Percentiles rank a stretch among this genome's conserved stretches.
phyloP scores from a whole-genome alignment of 306 rosid genomes.

The Gynostemma pentaphyllum region DNA sequence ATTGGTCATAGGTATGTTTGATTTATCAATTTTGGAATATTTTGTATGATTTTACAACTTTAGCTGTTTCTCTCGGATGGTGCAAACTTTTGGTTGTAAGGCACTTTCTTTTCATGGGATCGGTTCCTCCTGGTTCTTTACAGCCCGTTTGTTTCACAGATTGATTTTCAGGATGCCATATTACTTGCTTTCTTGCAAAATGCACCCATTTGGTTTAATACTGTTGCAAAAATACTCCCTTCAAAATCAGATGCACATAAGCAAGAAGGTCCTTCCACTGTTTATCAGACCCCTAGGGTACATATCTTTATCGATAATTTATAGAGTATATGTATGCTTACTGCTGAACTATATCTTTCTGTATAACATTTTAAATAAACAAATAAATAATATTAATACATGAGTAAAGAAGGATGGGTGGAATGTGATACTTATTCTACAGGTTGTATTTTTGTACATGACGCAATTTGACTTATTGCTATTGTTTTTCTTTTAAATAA shows the following conservation, averaged over 20 bases:
- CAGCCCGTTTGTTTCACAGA: no score
- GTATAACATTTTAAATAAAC: background rate
- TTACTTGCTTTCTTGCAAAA: background rate
- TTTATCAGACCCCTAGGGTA: background rate
- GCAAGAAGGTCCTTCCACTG: background rate
- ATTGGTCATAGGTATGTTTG: background rate
- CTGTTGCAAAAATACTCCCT: background rate
- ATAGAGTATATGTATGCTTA: background rate
- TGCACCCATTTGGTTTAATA: background rate
- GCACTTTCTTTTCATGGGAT: background rate
- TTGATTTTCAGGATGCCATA: background rate
- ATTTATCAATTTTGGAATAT: background rate
- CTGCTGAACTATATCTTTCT: background rate
- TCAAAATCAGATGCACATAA: background rate
- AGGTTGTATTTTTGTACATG: background rate
- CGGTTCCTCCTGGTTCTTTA: no score
- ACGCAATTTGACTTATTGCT: background rate
- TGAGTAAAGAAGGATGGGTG: background rate
- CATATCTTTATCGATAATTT: background rate
- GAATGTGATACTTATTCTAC: background rate
- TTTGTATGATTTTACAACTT: background rate
- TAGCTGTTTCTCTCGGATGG: background rate
- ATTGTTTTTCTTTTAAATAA: slow-evolving; percentile 18
- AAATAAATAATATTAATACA: background rate
- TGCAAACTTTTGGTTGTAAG: background rate